Evolutionary conservation across 345 rosid species (phyloP).

Genomic region (Aethionema arabicum): DNA sequence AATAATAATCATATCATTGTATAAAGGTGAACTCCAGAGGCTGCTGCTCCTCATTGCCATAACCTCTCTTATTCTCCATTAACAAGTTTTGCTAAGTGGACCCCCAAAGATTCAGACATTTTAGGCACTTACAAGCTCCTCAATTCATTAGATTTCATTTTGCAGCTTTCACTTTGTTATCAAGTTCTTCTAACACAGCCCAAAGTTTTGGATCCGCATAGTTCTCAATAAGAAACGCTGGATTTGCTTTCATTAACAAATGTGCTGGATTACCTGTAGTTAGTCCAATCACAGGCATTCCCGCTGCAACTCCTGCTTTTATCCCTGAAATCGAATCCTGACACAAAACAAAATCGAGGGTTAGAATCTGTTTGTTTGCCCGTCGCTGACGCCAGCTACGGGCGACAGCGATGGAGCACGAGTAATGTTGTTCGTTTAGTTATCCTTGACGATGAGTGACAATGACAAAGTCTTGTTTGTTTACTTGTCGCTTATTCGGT

Average conservation of each 20-base stretch:
- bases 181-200: slow-evolving; percentile 79
- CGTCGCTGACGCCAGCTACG: no score
- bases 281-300: slow-evolving; percentile 80
- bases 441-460: no score
- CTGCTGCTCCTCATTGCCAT: background rate
- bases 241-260: slow-evolving; percentile 63
- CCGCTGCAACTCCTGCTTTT: slow-evolving; percentile 95
- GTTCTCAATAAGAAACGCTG: slow-evolving; percentile 66
- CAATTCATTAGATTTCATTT: slow-evolving; percentile 3
- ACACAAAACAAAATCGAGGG: slow-evolving; percentile 7
- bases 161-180: slow-evolving; percentile 39
- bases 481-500: no score
- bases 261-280: slow-evolving; percentile 75
- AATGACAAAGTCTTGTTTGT: no score
- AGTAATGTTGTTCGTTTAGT: no score
- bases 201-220: slow-evolving; percentile 78
- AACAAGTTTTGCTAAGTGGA: no score
- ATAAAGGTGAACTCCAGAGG: background rate
- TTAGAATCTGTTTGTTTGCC: background rate
- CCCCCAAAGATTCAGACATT: slow-evolving; percentile 2
- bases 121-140: slow-evolving; percentile 12
- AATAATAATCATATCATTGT: background rate
- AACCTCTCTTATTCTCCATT: no score
- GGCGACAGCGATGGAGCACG: no score
- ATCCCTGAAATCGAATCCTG: slow-evolving; percentile 92